phyloP scores from a whole-genome alignment of 2,329 filamentous ascomycete genomes.

The Endocalyx cinctus region DNA sequence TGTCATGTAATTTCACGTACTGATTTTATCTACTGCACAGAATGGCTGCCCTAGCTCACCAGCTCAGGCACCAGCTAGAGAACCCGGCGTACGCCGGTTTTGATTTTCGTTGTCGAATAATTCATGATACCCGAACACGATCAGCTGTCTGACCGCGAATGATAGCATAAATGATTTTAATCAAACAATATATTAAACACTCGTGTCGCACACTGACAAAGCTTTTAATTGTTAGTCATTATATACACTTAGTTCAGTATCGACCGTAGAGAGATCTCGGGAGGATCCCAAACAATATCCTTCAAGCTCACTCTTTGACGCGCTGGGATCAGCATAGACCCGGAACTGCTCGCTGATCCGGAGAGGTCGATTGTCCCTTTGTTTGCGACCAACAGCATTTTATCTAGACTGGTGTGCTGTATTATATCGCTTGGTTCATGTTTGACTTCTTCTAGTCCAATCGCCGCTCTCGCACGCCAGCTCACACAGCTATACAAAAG shows the following conservation, averaged over 20 bases:
- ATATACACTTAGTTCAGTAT: background rate
- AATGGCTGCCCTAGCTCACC: background rate
- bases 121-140: no score
- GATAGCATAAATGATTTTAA: no score
- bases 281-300: conserved; percentile 36
- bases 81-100: no score
- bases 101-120: no score
- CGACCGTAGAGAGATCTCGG: conserved; percentile 21
- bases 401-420: conserved; percentile 14
- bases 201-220: no score
- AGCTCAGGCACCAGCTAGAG: background rate
- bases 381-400: conserved; percentile 26
- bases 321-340: conserved; percentile 19
- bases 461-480: conserved; percentile 29
- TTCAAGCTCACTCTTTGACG: conserved; percentile 26
- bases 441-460: conserved; percentile 19
- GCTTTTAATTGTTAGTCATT: background rate
- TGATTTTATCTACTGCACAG: no score
- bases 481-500: conserved; percentile 45
- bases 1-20: conserved; percentile 60
- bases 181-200: no score
- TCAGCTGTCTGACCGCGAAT: no score
- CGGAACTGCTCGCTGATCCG: conserved; percentile 4
- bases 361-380: conserved; percentile 15
- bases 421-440: conserved; percentile 7